phyloP scores from a whole-genome alignment of 1,139 yeast species.

The Lodderomyces theae region DNA sequence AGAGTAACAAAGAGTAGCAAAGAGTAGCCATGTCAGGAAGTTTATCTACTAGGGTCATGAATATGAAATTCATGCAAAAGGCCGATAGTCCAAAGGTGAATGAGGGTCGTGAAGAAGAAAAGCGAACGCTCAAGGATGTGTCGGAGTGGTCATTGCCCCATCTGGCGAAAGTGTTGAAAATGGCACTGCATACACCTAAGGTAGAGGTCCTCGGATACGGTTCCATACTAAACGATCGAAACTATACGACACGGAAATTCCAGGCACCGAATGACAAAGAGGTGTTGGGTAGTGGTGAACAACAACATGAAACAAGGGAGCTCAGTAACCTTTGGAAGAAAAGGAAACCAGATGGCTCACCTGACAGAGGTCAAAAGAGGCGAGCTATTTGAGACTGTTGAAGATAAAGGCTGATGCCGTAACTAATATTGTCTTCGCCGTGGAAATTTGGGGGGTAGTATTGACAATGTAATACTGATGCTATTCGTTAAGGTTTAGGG shows the following conservation, averaged over 20 bases:
- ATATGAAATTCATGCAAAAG: conserved; percentile 63
- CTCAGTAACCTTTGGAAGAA: conserved; percentile 32
- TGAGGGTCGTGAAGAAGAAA: conserved; percentile 26
- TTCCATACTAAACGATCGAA: conserved; percentile 24
- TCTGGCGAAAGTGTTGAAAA: conserved; percentile 21
- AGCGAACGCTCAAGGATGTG: conserved; percentile 45
- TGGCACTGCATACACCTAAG: conserved; percentile 13
- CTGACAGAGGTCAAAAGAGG: conserved; percentile 14
- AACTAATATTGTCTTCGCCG: no score
- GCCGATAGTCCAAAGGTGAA: conserved; percentile 24
- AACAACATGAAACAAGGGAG: conserved; percentile 1
- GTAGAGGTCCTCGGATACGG: conserved; percentile 41
- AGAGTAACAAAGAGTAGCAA: no score
- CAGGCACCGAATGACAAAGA: conserved; percentile 8
- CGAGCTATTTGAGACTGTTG: background rate
- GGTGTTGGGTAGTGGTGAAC: conserved; percentile 2
- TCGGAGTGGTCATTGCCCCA: conserved; percentile 62
- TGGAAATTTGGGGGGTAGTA: no score
- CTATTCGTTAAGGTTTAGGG: no score
- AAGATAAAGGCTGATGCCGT: no score
- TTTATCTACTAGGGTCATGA: conserved; percentile 64
- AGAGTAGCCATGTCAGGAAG: conserved; percentile 37
- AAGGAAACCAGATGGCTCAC: conserved; percentile 17
- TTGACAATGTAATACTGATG: no score
- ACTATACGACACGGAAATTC: conserved; percentile 20